Percentiles rank a stretch among this genome's conserved stretches.
phyloP scores from a whole-genome alignment of 345 rosid genomes.

The Salix brachista region DNA sequence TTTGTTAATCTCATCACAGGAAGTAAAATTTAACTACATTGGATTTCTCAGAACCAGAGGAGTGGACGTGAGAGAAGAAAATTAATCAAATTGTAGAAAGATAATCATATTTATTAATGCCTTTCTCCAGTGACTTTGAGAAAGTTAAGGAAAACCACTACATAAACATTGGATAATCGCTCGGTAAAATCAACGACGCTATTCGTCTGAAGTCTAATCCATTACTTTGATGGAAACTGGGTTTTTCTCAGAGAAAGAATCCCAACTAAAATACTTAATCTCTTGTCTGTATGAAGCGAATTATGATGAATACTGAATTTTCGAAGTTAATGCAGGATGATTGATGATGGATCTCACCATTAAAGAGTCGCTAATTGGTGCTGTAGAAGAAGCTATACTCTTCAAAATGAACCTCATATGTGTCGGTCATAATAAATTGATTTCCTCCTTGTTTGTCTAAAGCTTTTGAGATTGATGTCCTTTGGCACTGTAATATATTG shows the following conservation, averaged over 20 bases:
- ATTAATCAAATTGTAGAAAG: too few species aligned
- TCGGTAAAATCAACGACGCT: too few species aligned
- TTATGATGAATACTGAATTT: background rate
- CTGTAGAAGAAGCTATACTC: too few species aligned
- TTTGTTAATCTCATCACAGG: too few species aligned
- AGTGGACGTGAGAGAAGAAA: too few species aligned
- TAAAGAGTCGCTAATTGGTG: background rate
- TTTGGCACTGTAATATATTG: background rate
- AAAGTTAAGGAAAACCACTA: too few species aligned
- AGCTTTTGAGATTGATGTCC: background rate
- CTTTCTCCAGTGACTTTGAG: too few species aligned
- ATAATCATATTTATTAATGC: too few species aligned
- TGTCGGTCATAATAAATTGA: background rate
- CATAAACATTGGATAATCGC: background rate
- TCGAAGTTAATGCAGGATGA: slow-evolving; percentile 12
- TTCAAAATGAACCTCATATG: background rate
- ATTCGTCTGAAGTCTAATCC: too few species aligned
- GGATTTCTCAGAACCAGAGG: too few species aligned
- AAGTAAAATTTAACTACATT: too few species aligned
- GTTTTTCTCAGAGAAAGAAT: background rate
- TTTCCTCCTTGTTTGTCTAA: background rate
- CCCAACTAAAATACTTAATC: background rate
- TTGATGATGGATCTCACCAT: slow-evolving; percentile 2
- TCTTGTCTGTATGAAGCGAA: too few species aligned
- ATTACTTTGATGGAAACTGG: background rate